phyloP scores from a whole-genome alignment of 148 eudicot genomes.

The Rhododendron vialii region DNA sequence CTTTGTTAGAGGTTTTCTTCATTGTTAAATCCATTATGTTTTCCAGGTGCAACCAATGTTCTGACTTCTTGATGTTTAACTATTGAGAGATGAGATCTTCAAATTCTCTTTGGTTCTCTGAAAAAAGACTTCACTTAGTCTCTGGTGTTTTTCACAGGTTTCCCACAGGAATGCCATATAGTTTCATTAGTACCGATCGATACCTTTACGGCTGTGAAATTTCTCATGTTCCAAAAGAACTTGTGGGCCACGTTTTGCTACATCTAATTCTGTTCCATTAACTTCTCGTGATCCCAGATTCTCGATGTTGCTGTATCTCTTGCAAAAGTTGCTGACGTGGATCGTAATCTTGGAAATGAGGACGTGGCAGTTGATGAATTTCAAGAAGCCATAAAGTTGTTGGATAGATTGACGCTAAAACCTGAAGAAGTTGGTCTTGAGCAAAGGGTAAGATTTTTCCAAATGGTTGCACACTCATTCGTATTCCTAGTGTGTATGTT shows the following conservation, averaged over 20 bases:
- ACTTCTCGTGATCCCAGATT: slow-evolving; percentile 36
- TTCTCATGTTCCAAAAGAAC: background rate
- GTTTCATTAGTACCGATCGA: background rate
- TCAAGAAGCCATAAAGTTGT: slow-evolving; percentile 59
- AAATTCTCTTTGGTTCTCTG: background rate
- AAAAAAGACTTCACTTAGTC: background rate
- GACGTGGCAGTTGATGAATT: slow-evolving; percentile 63
- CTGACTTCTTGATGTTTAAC: background rate
- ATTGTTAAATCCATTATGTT: background rate
- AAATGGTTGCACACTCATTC: background rate
- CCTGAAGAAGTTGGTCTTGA: slow-evolving; percentile 60
- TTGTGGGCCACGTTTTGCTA: background rate
- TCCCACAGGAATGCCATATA: background rate
- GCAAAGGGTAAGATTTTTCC: slow-evolving; percentile 61
- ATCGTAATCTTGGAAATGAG: slow-evolving; percentile 76
- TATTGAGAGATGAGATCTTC: background rate
- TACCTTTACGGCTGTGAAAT: background rate
- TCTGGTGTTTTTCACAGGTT: background rate
- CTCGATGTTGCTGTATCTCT: slow-evolving; percentile 82
- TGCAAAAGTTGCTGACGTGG: slow-evolving; percentile 97
- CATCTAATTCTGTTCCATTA: background rate
- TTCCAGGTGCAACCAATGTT: background rate
- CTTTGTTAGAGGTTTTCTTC: background rate
- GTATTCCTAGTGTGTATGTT: background rate
- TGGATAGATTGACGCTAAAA: slow-evolving; percentile 53